These are phyloP conservation scores for Rhynchospora tenuis DNA, from an alignment of 176 grass and related monocot genomes.

Conservation along the genomic window DNA sequence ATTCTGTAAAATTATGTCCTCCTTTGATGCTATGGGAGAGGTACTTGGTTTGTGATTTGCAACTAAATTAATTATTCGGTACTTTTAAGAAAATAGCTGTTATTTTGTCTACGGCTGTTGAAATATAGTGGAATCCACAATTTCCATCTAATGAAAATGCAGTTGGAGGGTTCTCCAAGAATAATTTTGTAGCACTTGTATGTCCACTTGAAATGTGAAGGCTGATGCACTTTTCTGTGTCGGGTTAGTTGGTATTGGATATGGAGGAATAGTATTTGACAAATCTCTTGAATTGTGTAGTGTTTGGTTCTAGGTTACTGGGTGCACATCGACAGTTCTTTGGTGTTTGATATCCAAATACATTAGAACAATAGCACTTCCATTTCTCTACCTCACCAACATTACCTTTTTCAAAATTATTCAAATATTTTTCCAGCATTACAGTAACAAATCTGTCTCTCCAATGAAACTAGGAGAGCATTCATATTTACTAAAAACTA, in stretches of 20 bases:
- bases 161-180: not conserved
- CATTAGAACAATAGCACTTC: not conserved
- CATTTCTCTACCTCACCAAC: not conserved
- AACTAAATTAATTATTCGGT: not conserved
- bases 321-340: not conserved
- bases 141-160: not conserved
- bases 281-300: not conserved
- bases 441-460: not conserved
- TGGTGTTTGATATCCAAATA: not conserved
- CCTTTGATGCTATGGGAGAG: conserved; percentile 81
- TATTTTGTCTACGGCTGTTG: not conserved
- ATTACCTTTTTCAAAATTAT: not conserved
- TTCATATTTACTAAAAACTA: no score
- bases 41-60: conserved; percentile 23
- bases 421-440: not conserved
- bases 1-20: no score
- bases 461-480: conserved; percentile 48
- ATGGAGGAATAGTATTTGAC: not conserved
- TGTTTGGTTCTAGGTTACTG: not conserved
- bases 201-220: not conserved
- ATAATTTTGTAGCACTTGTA: not conserved
- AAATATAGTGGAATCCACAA: not conserved
- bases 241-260: not conserved
- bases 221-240: not conserved
- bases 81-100: conserved; percentile 1